Percentiles rank a stretch among this genome's conserved stretches.
Evolutionary conservation across 257 asterid genomes (phyloP).

Genomic region (Nyctanthes arbortristis): DNA sequence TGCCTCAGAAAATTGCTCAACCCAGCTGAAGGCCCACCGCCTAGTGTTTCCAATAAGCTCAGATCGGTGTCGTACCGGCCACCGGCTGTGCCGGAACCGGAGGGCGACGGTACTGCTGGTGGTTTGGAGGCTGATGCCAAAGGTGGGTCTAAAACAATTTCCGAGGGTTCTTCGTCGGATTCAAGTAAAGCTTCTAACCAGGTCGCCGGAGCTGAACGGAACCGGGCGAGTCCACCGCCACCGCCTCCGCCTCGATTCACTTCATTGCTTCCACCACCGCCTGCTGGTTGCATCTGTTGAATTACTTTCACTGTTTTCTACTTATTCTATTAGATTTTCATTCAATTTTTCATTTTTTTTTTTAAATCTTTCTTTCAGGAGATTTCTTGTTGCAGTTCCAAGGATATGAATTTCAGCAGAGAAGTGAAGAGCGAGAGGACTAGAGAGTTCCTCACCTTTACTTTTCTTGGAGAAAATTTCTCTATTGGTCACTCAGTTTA

Average conservation of each 20-base stretch:
- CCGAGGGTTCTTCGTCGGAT: conserved; percentile 59
- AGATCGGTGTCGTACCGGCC: conserved; percentile 48
- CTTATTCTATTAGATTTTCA: background rate
- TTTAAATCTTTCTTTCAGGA: conserved; percentile 39
- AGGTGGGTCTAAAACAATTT: conserved; percentile 52
- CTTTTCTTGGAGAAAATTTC: background rate
- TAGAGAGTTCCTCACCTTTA: background rate
- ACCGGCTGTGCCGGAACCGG: conserved; percentile 26
- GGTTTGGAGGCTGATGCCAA: conserved; percentile 28
- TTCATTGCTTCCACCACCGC: conserved; percentile 52
- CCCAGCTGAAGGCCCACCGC: conserved; percentile 37
- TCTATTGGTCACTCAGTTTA: background rate
- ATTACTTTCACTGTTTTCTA: background rate
- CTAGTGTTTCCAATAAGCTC: conserved; percentile 60
- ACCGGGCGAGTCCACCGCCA: conserved; percentile 66
- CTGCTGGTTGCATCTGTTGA: conserved; percentile 71
- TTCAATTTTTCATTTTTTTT: conserved; percentile 1
- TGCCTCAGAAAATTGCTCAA: conserved; percentile 71
- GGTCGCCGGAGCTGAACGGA: conserved; percentile 85
- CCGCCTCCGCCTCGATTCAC: conserved; percentile 43
- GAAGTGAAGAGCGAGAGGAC: background rate
- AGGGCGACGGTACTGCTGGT: conserved; percentile 18
- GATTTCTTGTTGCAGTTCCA: conserved; percentile 35
- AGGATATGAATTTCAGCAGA: background rate
- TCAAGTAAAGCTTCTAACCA: conserved; percentile 95